A percentile compares a stretch with the other conserved stretches of the same genome.
Conservation (phyloP, 257 asterid genomes). For the Lavandula angustifolia region DNA sequence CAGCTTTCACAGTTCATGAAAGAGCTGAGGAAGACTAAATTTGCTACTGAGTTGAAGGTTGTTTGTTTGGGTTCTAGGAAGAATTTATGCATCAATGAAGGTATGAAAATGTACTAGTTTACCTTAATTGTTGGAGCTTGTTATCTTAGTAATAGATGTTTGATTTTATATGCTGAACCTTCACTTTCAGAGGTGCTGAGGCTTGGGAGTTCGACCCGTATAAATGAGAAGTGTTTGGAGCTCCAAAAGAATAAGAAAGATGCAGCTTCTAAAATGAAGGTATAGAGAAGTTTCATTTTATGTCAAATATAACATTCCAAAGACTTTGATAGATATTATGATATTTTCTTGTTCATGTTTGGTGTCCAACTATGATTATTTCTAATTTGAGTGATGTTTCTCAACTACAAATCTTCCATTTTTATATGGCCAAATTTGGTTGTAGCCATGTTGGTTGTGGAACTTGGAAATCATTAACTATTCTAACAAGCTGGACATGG, state of each 20-base stretch:
- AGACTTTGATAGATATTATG: constrained; percentile 9
- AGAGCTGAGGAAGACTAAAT: constrained; percentile 84
- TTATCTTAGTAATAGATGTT: constrained; percentile 7
- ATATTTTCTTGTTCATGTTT: constrained; percentile 3
- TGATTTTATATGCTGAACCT: constrained; percentile 25
- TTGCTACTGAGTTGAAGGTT: constrained; percentile 69
- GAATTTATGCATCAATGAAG: constrained; percentile 87
- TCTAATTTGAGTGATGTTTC: neutral
- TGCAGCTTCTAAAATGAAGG: constrained; percentile 70
- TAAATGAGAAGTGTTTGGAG: constrained; percentile 89
- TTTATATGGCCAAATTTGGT: neutral
- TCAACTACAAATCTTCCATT: neutral
- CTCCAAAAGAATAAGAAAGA: constrained; percentile 78
- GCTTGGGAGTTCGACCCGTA: constrained; percentile 65
- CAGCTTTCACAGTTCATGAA: constrained; percentile 96
- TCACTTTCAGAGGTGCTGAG: constrained; percentile 65
- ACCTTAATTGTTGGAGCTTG: constrained; percentile 7
- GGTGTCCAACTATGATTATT: neutral
- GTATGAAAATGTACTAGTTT: constrained; percentile 40
- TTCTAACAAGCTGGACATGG: constrained; percentile 6
- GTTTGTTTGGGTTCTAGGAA: constrained; percentile 94
- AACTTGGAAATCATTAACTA: constrained; percentile 12
- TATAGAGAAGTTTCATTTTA: constrained; percentile 28
- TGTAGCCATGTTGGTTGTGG: constrained; percentile 5
- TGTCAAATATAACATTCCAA: constrained; percentile 6